These are phyloP conservation scores for Candolleomyces efflorescens DNA, from an alignment of 768 basidiomycete genomes.

Conservation along the genomic window DNA sequence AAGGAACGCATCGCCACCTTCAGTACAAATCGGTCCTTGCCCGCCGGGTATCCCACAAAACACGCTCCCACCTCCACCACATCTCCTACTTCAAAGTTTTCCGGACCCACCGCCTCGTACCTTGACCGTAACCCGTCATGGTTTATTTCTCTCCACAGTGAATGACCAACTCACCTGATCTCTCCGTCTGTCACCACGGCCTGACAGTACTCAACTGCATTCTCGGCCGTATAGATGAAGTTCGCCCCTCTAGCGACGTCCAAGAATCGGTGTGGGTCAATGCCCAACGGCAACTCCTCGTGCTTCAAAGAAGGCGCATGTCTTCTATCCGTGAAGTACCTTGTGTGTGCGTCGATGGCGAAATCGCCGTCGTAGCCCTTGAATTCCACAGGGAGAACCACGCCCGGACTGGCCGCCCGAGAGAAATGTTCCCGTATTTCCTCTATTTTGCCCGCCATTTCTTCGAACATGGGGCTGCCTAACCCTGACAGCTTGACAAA, in stretches of 20 bases:
- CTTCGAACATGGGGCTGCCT: too few species aligned
- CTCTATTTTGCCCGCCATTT: not conserved
- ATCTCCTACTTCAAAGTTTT: not conserved
- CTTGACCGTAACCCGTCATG: not conserved
- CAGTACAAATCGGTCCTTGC: too few species aligned
- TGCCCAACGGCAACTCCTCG: not conserved
- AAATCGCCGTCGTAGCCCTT: not conserved
- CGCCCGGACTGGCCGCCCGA: not conserved
- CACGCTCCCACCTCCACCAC: not conserved
- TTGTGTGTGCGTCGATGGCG: not conserved
- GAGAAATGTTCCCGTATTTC: not conserved
- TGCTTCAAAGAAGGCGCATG: not conserved
- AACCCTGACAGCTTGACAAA: too few species aligned
- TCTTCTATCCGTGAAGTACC: not conserved
- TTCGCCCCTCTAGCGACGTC: not conserved
- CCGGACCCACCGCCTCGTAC: too few species aligned
- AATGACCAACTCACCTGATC: not conserved
- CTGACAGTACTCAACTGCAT: not conserved
- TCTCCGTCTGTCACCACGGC: not conserved
- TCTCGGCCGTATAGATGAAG: not conserved
- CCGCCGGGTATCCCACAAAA: not conserved
- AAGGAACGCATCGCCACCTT: too few species aligned
- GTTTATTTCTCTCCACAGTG: too few species aligned
- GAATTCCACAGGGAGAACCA: not conserved
- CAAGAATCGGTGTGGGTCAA: not conserved